These are phyloP conservation scores for Cryptosporidium xiaoi DNA, from an alignment of 169 alveolate species.

Conservation along the genomic window DNA sequence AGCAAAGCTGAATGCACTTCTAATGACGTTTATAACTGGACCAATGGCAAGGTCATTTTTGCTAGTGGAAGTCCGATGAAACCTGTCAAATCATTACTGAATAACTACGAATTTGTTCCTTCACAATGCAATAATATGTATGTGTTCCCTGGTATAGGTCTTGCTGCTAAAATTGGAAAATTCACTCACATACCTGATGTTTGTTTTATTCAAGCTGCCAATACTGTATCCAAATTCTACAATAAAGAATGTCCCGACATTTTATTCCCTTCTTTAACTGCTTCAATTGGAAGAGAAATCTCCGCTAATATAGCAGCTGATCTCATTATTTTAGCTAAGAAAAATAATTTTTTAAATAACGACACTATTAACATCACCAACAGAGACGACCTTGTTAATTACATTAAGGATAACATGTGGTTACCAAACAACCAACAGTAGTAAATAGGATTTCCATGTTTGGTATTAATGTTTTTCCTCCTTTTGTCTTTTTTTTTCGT, in stretches of 20 bases:
- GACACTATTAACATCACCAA: background rate
- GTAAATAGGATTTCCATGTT: too few species aligned
- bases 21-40: constrained; percentile 75
- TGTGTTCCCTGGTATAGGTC: constrained; percentile 79
- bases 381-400: constrained; percentile 22
- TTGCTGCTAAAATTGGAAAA: constrained; percentile 75
- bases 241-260: background rate
- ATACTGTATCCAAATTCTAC: constrained; percentile 37
- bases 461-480: background rate
- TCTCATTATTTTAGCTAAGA: constrained; percentile 18
- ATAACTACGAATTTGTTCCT: constrained; percentile 45
- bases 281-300: constrained; percentile 46
- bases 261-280: constrained; percentile 56
- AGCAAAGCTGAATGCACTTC: constrained; percentile 78
- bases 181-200: constrained; percentile 69
- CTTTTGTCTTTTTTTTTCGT: too few species aligned
- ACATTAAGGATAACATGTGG: constrained; percentile 62
- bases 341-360: constrained; percentile 1
- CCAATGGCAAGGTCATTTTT: constrained; percentile 75
- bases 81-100: constrained; percentile 42
- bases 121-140: constrained; percentile 78
- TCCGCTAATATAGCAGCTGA: constrained; percentile 66
- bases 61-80: constrained; percentile 80
- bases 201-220: constrained; percentile 72
- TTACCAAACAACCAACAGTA: constrained; percentile 11